Conservation (phyloP, 2,329 filamentous ascomycete genomes). For the Penicillium freii region DNA sequence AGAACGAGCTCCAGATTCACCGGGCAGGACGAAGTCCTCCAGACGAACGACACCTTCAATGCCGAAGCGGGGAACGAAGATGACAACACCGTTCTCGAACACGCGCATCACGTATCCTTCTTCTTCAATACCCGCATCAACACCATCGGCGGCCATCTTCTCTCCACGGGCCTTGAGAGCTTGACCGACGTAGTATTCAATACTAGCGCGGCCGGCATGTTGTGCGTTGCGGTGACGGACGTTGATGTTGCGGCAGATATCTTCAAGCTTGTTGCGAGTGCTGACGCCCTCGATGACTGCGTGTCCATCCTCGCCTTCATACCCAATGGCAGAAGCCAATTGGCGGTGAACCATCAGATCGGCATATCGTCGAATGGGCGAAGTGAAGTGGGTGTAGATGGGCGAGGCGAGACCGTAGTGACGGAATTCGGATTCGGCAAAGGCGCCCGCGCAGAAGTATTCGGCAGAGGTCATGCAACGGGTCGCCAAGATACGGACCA, state of each 20-base stretch:
- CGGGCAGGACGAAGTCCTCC: constrained; percentile 73
- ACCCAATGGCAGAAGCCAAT: constrained; percentile 90
- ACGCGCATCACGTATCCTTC: constrained; percentile 96
- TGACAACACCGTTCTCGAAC: constrained; percentile 95
- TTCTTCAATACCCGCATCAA: constrained; percentile 61
- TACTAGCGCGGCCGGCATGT: constrained; percentile 86
- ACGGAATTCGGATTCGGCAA: constrained; percentile 88
- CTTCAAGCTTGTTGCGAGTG: constrained; percentile 80
- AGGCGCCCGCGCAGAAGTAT: constrained; percentile 94
- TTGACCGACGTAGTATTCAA: constrained; percentile 98
- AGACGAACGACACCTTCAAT: constrained; percentile 89
- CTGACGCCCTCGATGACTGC: constrained; percentile 76
- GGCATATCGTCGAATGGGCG: constrained; percentile 95
- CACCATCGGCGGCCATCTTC: constrained; percentile 38
- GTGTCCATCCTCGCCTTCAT: constrained; percentile 59
- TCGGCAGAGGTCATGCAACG: constrained; percentile 99
- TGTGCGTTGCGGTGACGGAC: constrained; percentile 95
- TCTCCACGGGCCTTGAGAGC: constrained; percentile 73
- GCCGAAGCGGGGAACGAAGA: constrained; percentile 92
- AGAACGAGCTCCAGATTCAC: constrained; percentile 42
- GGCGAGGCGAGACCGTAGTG: constrained; percentile 95
- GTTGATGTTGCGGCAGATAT: constrained; percentile 98
- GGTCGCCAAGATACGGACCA: constrained; percentile 95
- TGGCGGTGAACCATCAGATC: constrained; percentile 92
- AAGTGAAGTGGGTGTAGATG: constrained; percentile 99